A percentile compares a stretch with the other conserved stretches of the same genome.
These are phyloP conservation scores for Cucumis cinereus DNA, from an alignment of 306 rosid genomes.

Conservation along the genomic window DNA sequence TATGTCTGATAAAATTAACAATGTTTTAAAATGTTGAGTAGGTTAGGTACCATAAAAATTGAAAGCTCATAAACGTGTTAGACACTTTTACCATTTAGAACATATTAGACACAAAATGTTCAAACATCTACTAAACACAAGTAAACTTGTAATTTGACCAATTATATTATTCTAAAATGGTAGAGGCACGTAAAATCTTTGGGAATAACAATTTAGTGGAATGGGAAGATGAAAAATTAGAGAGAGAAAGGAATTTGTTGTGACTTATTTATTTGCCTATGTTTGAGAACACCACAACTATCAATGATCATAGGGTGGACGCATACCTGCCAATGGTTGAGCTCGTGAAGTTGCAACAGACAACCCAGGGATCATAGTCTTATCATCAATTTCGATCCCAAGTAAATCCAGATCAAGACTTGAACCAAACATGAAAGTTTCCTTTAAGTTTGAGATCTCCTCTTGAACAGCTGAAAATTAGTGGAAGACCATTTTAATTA, in stretches of 20 bases:
- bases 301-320: slow-evolving; percentile 3
- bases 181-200: neutral
- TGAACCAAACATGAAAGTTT: slow-evolving; percentile 47
- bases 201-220: neutral
- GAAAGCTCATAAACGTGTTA: neutral
- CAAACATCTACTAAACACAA: too few relatives aligned
- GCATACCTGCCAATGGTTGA: slow-evolving; percentile 63
- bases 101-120: neutral
- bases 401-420: slow-evolving; percentile 83
- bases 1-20: too few relatives aligned
- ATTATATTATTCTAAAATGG: neutral
- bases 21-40: neutral
- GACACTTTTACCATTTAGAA: neutral
- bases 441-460: slow-evolving; percentile 49
- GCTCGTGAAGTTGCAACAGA: slow-evolving; percentile 85
- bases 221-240: neutral
- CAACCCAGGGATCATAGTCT: slow-evolving; percentile 78
- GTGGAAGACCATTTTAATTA: neutral
- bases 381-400: slow-evolving; percentile 77
- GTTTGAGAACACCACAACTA: neutral
- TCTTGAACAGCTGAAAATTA: slow-evolving; percentile 50
- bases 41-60: neutral
- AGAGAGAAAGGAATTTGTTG: neutral
- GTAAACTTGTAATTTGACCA: too few relatives aligned
- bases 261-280: neutral